phyloP scores from a whole-genome alignment of 176 grass and related monocot genomes.

The Otatea glauca region DNA sequence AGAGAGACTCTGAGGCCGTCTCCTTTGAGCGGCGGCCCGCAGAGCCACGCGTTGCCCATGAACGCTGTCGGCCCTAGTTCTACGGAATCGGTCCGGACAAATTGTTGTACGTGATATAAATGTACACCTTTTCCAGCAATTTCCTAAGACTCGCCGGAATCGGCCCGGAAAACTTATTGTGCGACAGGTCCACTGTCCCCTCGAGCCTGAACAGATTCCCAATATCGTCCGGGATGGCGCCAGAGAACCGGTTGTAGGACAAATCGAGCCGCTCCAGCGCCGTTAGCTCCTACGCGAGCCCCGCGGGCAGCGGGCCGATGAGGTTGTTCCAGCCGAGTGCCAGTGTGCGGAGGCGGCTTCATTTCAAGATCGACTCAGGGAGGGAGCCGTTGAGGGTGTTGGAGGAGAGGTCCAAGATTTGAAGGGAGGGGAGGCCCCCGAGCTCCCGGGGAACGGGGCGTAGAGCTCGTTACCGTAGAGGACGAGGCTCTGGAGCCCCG shows the following conservation, averaged over 20 bases:
- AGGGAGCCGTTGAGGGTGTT: slow-evolving; percentile 74
- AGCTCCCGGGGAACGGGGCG: slow-evolving; percentile 62
- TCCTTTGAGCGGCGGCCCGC: slow-evolving; percentile 84
- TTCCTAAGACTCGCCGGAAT: slow-evolving; percentile 73
- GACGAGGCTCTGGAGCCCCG: slow-evolving; percentile 77
- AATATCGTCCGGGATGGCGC: slow-evolving; percentile 62
- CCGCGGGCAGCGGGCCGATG: slow-evolving; percentile 53
- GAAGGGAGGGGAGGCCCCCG: slow-evolving; percentile 68
- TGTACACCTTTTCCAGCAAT: slow-evolving; percentile 89
- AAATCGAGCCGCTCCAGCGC: slow-evolving; percentile 79
- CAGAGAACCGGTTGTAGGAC: slow-evolving; percentile 73
- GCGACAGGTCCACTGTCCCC: slow-evolving; percentile 81
- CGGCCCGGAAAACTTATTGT: slow-evolving; percentile 76
- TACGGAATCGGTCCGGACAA: slow-evolving; percentile 80
- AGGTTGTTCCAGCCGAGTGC: slow-evolving; percentile 69
- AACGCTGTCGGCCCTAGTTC: slow-evolving; percentile 80
- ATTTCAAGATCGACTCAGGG: slow-evolving; percentile 61
- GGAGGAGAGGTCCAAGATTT: slow-evolving; percentile 82
- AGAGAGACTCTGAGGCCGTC: too few relatives aligned
- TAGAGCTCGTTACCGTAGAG: slow-evolving; percentile 75
- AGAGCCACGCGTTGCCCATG: slow-evolving; percentile 73
- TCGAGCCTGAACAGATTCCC: slow-evolving; percentile 79
- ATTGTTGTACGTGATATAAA: slow-evolving; percentile 92
- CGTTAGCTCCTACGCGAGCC: slow-evolving; percentile 46
- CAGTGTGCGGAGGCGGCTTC: slow-evolving; percentile 71